Percentiles rank a stretch among this genome's conserved stretches.
Conservation (phyloP, 1,284 basidiomycete genomes). For the Peniophora sp. region DNA sequence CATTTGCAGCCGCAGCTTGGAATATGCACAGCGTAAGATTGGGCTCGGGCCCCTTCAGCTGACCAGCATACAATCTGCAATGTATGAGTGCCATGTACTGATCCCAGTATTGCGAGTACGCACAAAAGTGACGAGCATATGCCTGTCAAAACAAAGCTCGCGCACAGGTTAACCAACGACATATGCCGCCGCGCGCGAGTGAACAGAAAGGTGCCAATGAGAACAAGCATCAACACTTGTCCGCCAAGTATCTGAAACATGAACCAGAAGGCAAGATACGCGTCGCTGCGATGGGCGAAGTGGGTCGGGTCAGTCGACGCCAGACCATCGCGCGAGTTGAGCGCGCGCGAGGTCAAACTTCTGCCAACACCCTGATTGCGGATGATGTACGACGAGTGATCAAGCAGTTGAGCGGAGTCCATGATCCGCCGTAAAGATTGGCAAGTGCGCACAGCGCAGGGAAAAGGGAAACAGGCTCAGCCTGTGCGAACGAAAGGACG, state of each 20-base stretch:
- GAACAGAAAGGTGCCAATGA: conserved; percentile 37
- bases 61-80: conserved; percentile 23
- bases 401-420: too few relatives aligned
- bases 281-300: too few relatives aligned
- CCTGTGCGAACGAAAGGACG: too few relatives aligned
- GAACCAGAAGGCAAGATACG: conserved; percentile 26
- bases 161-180: conserved; percentile 44
- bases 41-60: conserved; percentile 29
- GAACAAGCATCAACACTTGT: conserved; percentile 39
- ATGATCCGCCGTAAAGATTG: too few relatives aligned
- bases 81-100: neutral
- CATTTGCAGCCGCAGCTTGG: conserved; percentile 23
- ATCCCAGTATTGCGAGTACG: conserved; percentile 25
- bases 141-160: conserved; percentile 33
- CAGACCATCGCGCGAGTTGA: too few relatives aligned
- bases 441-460: too few relatives aligned
- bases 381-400: too few relatives aligned
- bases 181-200: conserved; percentile 34
- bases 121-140: conserved; percentile 32
- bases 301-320: too few relatives aligned
- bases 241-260: conserved; percentile 40
- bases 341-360: too few relatives aligned
- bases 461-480: too few relatives aligned
- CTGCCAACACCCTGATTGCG: too few relatives aligned
- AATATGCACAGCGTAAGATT: conserved; percentile 27